A percentile compares a stretch with the other conserved stretches of the same genome.
Evolutionary conservation across 768 basidiomycete genomes (phyloP).

Genomic region (Boletus speciosus): DNA sequence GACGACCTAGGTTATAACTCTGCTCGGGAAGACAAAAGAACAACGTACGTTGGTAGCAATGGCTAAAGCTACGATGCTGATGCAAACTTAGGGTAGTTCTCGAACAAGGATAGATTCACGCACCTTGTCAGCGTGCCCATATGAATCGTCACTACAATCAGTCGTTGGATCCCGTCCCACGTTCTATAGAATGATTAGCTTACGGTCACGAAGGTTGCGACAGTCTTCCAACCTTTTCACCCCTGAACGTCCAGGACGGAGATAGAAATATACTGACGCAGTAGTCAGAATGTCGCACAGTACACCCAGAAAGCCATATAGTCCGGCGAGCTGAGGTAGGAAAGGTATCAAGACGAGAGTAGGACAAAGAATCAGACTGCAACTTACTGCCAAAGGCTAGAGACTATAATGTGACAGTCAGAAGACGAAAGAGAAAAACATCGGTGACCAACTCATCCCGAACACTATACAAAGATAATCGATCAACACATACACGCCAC

Average conservation of each 20-base stretch:
- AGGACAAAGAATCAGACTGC: neutral
- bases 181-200: neutral
- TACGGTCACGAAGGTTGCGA: neutral
- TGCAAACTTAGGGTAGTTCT: neutral
- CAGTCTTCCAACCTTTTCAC: neutral
- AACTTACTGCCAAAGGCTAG: neutral
- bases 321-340: neutral
- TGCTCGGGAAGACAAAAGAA: neutral
- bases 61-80: neutral
- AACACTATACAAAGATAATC: neutral
- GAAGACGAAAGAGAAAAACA: neutral
- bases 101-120: neutral
- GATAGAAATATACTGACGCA: neutral
- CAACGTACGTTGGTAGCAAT: neutral
- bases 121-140: neutral
- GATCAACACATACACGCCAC: neutral
- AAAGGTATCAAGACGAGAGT: neutral
- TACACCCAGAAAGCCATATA: neutral
- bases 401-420: neutral
- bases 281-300: neutral
- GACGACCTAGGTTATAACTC: neutral
- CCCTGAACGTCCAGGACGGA: neutral
- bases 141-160: neutral
- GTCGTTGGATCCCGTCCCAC: neutral
- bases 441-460: neutral